phyloP scores from a whole-genome alignment of 768 basidiomycete species.

The Serendipita vermifera region DNA sequence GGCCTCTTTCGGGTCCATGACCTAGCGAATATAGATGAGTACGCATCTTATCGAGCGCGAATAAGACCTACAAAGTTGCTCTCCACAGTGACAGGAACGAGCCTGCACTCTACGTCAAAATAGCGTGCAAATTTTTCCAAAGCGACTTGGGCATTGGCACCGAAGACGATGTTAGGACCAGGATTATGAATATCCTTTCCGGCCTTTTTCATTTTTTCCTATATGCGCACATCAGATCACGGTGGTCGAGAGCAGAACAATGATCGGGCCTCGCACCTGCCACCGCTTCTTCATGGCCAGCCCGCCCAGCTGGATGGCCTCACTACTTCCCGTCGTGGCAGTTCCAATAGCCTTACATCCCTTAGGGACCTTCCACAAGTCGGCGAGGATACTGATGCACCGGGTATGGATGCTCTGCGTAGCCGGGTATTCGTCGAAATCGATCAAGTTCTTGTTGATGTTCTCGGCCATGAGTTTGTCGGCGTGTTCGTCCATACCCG shows the following conservation, averaged over 20 bases:
- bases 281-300: constrained; percentile 59
- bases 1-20: constrained; percentile 56
- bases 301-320: constrained; percentile 62
- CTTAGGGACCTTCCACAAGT: constrained; percentile 54
- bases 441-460: constrained; percentile 53
- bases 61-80: constrained; percentile 34
- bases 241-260: neutral
- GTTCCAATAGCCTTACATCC: constrained; percentile 46
- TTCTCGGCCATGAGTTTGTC: constrained; percentile 50
- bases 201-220: constrained; percentile 43
- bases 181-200: constrained; percentile 57
- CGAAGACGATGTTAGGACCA: constrained; percentile 48
- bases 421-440: constrained; percentile 57
- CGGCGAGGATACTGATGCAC: constrained; percentile 45
- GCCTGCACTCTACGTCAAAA: constrained; percentile 49
- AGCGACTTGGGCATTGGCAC: constrained; percentile 56
- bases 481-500: constrained; percentile 44
- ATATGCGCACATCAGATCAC: neutral
- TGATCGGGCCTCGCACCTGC: constrained; percentile 29
- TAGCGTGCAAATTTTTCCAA: constrained; percentile 59
- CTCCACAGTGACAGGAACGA: constrained; percentile 51
- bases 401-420: constrained; percentile 35
- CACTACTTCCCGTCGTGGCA: constrained; percentile 56
- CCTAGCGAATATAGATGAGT: constrained; percentile 30
- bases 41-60: too few relatives aligned